Evolutionary conservation across 495 filamentous ascomycete species (phyloP), one percentile per base, ranked within the genome.

Genomic region (Evernia prunastri): DNA sequence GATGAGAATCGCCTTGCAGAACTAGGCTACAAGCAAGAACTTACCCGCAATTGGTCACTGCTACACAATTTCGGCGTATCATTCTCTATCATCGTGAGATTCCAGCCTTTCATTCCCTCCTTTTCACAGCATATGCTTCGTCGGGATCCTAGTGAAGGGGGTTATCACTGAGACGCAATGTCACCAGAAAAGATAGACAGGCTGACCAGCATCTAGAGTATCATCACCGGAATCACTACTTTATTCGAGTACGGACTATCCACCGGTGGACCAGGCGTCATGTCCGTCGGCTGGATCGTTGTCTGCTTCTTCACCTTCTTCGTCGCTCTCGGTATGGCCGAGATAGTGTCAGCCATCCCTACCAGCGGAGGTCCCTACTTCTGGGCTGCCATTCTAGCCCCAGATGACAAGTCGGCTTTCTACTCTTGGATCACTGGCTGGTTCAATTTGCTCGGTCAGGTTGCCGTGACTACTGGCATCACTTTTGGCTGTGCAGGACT

Each of bases 391-490:
- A 78, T 85, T 63, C 76, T 87, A 29, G 84, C 85, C 10, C 81
- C 85, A 1, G 74, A 77, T 9, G 70, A 75, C 9, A 77, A 80
- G 71, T 78, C 80, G 1, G 82, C 85, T 9, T 86, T 87, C 67
- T 77, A 80, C 10, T 80, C 82, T 33, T 88, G 85, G 85, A 76
- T 86, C 47, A 88, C 85, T 3, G 85, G 85, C 17, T 87, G 84
- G 84, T 83, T 80, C 70, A 85, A 84, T 58, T 64, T 85, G 17
- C 78, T 84, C 9, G 83, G 83, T 15, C 82, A 86, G 67, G 81
- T 87, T 37, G 85, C 86, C 36, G 85, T 88, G 15, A 88, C 86
- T 3, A 86, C 85, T 0, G 84, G 85, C 51, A 88, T 88, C 66
- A 80, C 82, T 25, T 88, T 87, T 65, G 86, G 86, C n/a, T 76